phyloP scores from a whole-genome alignment of 2,329 filamentous ascomycete species.

The Aspergillus japonicus region DNA sequence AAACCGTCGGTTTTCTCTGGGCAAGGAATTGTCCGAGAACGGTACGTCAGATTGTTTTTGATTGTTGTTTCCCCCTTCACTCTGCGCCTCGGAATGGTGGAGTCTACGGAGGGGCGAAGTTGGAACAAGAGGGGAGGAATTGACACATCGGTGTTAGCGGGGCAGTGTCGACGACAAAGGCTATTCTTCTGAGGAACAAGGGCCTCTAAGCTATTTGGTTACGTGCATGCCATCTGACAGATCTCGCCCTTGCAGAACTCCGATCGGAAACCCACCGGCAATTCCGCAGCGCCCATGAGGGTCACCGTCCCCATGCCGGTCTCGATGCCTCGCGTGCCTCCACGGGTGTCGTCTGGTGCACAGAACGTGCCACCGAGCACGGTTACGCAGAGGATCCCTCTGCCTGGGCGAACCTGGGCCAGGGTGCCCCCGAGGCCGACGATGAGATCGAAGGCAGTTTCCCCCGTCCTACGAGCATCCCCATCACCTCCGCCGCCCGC shows the following conservation, averaged over 20 bases:
- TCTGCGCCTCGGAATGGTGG: no score
- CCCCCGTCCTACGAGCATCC: constrained; percentile 72
- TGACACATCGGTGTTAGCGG: no score
- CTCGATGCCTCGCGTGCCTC: constrained; percentile 84
- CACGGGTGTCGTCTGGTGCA: constrained; percentile 85
- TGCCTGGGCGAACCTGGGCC: constrained; percentile 87
- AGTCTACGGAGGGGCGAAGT: no score
- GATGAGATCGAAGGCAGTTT: constrained; percentile 91
- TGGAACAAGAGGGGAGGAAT: no score
- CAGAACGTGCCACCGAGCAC: constrained; percentile 74
- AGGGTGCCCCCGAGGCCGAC: constrained; percentile 91
- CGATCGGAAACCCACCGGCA: constrained; percentile 82
- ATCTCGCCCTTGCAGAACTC: constrained; percentile 57
- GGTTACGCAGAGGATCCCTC: constrained; percentile 81
- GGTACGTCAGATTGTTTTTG: constrained; percentile 33
- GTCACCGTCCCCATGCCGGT: constrained; percentile 85
- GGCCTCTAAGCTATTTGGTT: background rate
- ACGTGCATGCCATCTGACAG: constrained; percentile 5
- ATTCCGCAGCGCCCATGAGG: constrained; percentile 86
- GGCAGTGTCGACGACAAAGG: no score
- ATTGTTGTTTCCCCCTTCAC: background rate
- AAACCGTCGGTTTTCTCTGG: constrained; percentile 42
- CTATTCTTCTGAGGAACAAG: background rate
- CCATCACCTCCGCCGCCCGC: constrained; percentile 73
- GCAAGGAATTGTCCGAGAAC: constrained; percentile 47